These are phyloP conservation scores for Diaporthe vexans DNA, from an alignment of 2,329 filamentous ascomycete species.

Conservation along the genomic window DNA sequence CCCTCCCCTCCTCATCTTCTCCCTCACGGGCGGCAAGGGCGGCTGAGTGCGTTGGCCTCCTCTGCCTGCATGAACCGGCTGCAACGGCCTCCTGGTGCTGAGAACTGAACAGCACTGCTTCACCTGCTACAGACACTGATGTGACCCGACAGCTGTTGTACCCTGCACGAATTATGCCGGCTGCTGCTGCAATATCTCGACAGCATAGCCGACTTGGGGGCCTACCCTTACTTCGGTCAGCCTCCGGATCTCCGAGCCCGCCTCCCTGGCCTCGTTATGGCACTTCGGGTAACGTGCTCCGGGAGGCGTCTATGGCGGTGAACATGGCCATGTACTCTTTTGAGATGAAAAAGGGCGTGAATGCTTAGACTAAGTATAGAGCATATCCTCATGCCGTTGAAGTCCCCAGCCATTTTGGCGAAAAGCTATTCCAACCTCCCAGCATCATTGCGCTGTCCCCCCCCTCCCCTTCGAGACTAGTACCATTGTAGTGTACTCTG, in stretches of 20 bases:
- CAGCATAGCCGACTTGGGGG: neutral
- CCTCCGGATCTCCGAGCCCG: neutral
- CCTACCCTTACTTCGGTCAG: neutral
- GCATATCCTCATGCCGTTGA: neutral
- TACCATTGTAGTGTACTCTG: neutral
- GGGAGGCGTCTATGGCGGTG: neutral
- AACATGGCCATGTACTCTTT: neutral
- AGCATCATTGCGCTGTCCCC: neutral
- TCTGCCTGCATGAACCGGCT: slow-evolving; percentile 23
- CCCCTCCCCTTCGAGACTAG: neutral
- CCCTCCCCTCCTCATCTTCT: neutral
- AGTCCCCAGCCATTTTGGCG: neutral
- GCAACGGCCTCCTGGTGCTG: neutral
- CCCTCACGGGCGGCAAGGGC: neutral
- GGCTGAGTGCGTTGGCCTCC: slow-evolving; percentile 3
- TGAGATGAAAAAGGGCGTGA: neutral
- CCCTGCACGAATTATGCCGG: neutral
- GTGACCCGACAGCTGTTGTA: neutral
- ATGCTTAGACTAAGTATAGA: neutral
- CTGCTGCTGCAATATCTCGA: neutral
- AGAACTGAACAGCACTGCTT: neutral
- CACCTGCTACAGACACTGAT: neutral
- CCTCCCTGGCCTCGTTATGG: neutral
- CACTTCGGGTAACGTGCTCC: neutral
- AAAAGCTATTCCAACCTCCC: neutral